Percentiles rank a stretch among this genome's conserved stretches.
phyloP scores from a whole-genome alignment of 306 rosid species.

The Acacia melanoxylon region DNA sequence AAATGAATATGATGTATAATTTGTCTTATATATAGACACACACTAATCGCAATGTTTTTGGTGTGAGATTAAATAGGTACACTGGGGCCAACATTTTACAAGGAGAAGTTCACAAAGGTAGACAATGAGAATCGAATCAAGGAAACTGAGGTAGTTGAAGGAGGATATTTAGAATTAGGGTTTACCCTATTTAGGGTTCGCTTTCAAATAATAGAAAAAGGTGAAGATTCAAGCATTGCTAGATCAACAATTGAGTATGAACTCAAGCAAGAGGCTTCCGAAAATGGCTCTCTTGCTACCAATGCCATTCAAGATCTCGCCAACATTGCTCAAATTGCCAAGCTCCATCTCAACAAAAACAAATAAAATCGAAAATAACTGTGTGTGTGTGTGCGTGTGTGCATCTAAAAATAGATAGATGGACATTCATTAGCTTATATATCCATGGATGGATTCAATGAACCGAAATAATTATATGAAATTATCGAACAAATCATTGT shows the following conservation, averaged over 20 bases:
- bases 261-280: conserved; percentile 54
- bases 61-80: background rate
- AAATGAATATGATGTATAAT: no score
- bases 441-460: background rate
- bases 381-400: no score
- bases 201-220: conserved; percentile 46
- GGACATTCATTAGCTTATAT: background rate
- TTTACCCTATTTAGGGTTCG: conserved; percentile 45
- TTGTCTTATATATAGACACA: no score
- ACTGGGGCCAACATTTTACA: conserved; percentile 3
- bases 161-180: conserved; percentile 59
- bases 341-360: background rate
- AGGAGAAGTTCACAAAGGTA: conserved; percentile 56
- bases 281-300: conserved; percentile 39
- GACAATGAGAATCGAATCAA: conserved; percentile 57
- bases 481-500: no score
- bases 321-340: conserved; percentile 21
- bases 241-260: conserved; percentile 52
- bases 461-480: no score
- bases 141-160: conserved; percentile 65
- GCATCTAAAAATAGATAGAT: no score
- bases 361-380: no score
- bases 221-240: conserved; percentile 41
- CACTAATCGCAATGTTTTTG: no score
- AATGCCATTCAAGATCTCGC: conserved; percentile 25